Evolutionary conservation across 2,329 filamentous ascomycete genomes (phyloP).

Genomic region (Rhexocercosporidium sp.): DNA sequence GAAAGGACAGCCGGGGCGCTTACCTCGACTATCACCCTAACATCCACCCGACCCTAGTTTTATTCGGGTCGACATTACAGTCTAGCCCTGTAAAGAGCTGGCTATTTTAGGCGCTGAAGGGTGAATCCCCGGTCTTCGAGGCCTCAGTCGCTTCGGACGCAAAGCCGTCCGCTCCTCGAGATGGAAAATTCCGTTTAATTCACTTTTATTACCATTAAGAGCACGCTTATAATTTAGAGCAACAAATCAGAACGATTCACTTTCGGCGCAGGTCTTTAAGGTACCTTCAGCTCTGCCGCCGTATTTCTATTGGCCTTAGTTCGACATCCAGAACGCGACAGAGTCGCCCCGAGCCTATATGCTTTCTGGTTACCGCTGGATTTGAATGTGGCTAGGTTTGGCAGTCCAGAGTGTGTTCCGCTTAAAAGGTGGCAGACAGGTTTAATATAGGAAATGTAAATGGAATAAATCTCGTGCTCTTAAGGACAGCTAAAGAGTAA

Average conservation of each 20-base stretch:
- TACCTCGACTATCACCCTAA: constrained; percentile 11
- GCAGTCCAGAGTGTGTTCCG: constrained; percentile 19
- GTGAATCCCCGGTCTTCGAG: constrained; percentile 8
- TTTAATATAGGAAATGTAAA: constrained; percentile 6
- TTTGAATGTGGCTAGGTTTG: constrained; percentile 10
- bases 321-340: constrained; percentile 22
- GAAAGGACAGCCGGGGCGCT: background rate
- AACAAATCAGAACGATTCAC: constrained; percentile 15
- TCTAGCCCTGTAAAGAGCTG: constrained; percentile 21
- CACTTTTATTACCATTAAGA: constrained; percentile 10
- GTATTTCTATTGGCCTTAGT: constrained; percentile 25
- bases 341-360: constrained; percentile 17
- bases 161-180: constrained; percentile 13
- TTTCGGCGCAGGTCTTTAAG: constrained; percentile 22
- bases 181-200: constrained; percentile 21
- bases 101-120: constrained; percentile 23
- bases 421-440: constrained; percentile 19
- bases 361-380: constrained; percentile 2
- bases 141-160: constrained; percentile 16
- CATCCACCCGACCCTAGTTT: background rate
- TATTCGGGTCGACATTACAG: constrained; percentile 15
- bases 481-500: constrained; percentile 17
- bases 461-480: constrained; percentile 14
- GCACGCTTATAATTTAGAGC: constrained; percentile 8
- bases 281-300: constrained; percentile 24